These are phyloP conservation scores for Ustilago cynodontis DNA, from an alignment of 1,284 basidiomycete genomes.

Conservation along the genomic window DNA sequence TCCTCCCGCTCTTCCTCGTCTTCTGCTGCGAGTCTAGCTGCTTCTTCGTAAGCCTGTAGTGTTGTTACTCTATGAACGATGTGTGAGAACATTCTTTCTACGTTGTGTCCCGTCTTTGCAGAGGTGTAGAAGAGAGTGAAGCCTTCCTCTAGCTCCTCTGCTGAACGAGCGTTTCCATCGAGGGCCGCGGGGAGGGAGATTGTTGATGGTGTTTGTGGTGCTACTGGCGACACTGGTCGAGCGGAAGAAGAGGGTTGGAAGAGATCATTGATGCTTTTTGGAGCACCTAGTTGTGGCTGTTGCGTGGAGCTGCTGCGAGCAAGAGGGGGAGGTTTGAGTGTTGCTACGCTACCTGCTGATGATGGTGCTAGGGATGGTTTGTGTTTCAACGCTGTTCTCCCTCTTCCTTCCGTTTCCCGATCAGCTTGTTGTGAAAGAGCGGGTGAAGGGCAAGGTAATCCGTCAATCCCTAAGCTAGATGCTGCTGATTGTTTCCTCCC, in stretches of 20 bases:
- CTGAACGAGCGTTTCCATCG: background rate
- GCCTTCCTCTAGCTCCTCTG: conserved; percentile 41
- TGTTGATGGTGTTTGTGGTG: conserved; percentile 20
- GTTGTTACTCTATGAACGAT: conserved; percentile 45
- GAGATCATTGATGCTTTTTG: conserved; percentile 46
- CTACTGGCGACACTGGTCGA: background rate
- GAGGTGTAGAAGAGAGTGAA: conserved; percentile 64
- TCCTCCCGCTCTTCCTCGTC: conserved; percentile 5
- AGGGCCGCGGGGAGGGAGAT: conserved; percentile 13
- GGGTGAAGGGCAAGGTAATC: background rate
- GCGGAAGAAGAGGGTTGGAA: conserved; percentile 16
- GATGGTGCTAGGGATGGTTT: conserved; percentile 26
- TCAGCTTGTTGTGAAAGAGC: background rate
- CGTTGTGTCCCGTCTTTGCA: conserved; percentile 48
- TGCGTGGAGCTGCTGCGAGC: background rate
- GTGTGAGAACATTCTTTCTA: conserved; percentile 56
- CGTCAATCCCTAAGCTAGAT: background rate
- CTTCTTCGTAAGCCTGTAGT: conserved; percentile 15
- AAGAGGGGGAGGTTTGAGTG: conserved; percentile 14
- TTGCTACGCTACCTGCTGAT: conserved; percentile 12
- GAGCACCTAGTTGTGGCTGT: conserved; percentile 15
- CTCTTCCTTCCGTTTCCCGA: too few species aligned
- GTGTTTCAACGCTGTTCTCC: background rate
- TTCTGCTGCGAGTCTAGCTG: conserved; percentile 6
- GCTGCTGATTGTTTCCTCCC: background rate